Conservation (phyloP, 2,329 filamentous ascomycete genomes). For the Davidsoniella australis region DNA sequence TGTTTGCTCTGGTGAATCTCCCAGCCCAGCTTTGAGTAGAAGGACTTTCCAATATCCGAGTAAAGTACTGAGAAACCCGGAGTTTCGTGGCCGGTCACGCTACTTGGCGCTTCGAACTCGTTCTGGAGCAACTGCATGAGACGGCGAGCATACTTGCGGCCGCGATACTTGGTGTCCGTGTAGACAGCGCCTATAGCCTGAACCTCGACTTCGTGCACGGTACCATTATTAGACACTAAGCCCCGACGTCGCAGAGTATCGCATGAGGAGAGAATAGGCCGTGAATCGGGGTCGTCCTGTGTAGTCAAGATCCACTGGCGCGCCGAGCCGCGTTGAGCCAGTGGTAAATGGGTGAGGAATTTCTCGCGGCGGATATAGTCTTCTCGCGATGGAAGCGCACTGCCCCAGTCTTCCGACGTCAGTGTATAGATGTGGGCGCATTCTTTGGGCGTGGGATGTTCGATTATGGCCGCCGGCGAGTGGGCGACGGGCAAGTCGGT, state of each 20-base stretch:
- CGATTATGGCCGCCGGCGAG: conserved; percentile 25
- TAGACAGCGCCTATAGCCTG: conserved; percentile 74
- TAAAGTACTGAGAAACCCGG: conserved; percentile 59
- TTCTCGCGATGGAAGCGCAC: conserved; percentile 30
- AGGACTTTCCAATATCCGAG: conserved; percentile 71
- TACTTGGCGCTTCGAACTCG: conserved; percentile 10
- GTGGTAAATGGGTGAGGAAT: conserved; percentile 38
- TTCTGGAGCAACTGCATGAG: conserved; percentile 45
- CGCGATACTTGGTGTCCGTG: conserved; percentile 47
- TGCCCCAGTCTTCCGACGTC: conserved; percentile 42
- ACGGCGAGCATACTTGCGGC: conserved; percentile 57
- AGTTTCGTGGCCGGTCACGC: conserved; percentile 19
- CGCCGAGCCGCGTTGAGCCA: conserved; percentile 41
- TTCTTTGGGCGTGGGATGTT: conserved; percentile 39
- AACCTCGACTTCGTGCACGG: conserved; percentile 26
- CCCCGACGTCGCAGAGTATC: conserved; percentile 46
- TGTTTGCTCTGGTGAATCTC: conserved; percentile 56
- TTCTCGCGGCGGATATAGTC: conserved; percentile 43
- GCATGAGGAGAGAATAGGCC: conserved; percentile 44
- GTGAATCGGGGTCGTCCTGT: conserved; percentile 14
- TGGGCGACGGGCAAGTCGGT: conserved; percentile 2
- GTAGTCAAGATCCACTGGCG: conserved; percentile 48
- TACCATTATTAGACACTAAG: conserved; percentile 17
- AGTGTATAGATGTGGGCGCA: conserved; percentile 35
- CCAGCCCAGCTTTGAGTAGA: conserved; percentile 69